A percentile compares a stretch with the other conserved stretches of the same genome.
Evolutionary conservation across 2,329 filamentous ascomycete species (phyloP).

Genomic region (Epichloe brachyelytri): DNA sequence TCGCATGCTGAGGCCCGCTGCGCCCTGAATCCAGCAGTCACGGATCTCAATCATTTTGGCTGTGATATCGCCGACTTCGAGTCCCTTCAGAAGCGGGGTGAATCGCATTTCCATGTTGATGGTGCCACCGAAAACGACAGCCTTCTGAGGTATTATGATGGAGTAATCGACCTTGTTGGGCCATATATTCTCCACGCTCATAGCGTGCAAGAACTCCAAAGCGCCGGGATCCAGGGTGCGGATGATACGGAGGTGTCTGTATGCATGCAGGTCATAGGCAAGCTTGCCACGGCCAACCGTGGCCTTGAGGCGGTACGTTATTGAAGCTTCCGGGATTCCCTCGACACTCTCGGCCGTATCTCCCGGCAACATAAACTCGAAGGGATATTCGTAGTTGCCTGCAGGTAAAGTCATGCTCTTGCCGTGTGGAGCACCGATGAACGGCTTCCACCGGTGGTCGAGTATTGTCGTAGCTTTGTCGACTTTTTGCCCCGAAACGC

Average conservation of each 20-base stretch:
- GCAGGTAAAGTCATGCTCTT: constrained; percentile 48
- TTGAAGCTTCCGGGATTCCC: constrained; percentile 71
- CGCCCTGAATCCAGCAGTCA: constrained; percentile 45
- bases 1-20: constrained; percentile 32
- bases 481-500: constrained; percentile 44
- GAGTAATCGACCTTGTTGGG: constrained; percentile 96
- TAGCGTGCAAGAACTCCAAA: constrained; percentile 69
- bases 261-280: constrained; percentile 70
- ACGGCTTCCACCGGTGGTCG: constrained; percentile 56
- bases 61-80: constrained; percentile 72
- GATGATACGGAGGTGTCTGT: constrained; percentile 67
- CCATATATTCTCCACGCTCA: constrained; percentile 97
- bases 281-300: constrained; percentile 80
- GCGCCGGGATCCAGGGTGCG: constrained; percentile 65
- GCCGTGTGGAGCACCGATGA: constrained; percentile 39
- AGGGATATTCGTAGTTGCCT: constrained; percentile 76
- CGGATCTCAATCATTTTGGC: constrained; percentile 70
- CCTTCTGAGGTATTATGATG: constrained; percentile 85
- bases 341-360: constrained; percentile 77
- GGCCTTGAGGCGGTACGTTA: constrained; percentile 85
- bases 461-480: constrained; percentile 49
- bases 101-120: constrained; percentile 78
- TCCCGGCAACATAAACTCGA: constrained; percentile 61
- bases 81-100: constrained; percentile 76
- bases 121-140: constrained; percentile 81